These are phyloP conservation scores for Cercis canadensis DNA, from an alignment of 306 rosid genomes.

Conservation along the genomic window DNA sequence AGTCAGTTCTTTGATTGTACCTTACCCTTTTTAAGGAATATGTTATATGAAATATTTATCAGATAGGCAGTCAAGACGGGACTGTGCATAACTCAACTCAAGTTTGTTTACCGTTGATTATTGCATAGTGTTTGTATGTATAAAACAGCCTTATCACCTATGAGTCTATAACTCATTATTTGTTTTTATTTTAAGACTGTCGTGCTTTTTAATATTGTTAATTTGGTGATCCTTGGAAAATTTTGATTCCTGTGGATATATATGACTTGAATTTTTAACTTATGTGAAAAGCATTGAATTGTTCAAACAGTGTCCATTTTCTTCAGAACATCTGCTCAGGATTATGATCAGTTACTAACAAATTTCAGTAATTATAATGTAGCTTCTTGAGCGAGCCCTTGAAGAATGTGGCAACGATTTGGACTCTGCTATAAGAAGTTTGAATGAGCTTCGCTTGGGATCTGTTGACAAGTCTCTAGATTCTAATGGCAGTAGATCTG, in stretches of 20 bases:
- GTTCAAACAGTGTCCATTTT: not conserved
- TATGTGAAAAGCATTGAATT: not conserved
- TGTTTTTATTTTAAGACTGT: too few species aligned
- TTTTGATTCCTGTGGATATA: not conserved
- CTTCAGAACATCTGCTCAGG: not conserved
- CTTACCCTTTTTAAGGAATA: too few species aligned
- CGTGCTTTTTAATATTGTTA: not conserved
- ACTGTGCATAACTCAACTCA: too few species aligned
- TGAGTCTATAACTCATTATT: too few species aligned
- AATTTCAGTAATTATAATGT: slow-evolving; percentile 2
- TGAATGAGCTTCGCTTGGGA: slow-evolving; percentile 68
- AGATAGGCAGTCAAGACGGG: too few species aligned
- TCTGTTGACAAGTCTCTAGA: slow-evolving; percentile 36
- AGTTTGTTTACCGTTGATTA: not conserved
- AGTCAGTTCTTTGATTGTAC: too few species aligned
- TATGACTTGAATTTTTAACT: not conserved
- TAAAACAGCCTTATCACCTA: too few species aligned
- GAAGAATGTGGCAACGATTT: slow-evolving; percentile 78
- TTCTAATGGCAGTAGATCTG: slow-evolving; percentile 41
- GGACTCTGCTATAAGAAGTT: slow-evolving; percentile 76
- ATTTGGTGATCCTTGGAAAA: not conserved
- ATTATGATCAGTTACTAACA: slow-evolving; percentile 4
- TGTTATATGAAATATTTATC: too few species aligned
- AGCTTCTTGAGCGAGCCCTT: slow-evolving; percentile 78
- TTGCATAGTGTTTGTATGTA: not conserved